A percentile compares a stretch with the other conserved stretches of the same genome.
These are phyloP conservation scores for Aspergillus ibericus DNA, from an alignment of 2,329 filamentous ascomycete species.

Conservation along the genomic window DNA sequence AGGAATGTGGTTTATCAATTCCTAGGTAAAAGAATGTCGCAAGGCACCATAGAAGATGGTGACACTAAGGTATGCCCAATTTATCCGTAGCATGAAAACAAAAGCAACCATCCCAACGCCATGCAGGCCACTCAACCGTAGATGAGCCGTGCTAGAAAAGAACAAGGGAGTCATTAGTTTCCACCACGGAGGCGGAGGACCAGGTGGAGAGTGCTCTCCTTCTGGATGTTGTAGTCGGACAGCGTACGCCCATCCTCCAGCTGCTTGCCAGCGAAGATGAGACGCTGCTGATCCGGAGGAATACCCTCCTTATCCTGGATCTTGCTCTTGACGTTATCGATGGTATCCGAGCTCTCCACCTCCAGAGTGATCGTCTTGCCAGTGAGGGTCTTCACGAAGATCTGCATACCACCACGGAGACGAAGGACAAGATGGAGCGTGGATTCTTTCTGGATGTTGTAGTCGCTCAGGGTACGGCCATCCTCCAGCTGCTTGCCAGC, in stretches of 20 bases:
- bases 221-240: slow-evolving; percentile 58
- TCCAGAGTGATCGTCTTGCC: slow-evolving; percentile 70
- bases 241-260: slow-evolving; percentile 53
- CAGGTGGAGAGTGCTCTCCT: slow-evolving; percentile 65
- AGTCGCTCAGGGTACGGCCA: slow-evolving; percentile 85
- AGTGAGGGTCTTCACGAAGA: slow-evolving; percentile 81
- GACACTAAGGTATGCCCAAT: slow-evolving; percentile 26
- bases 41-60: slow-evolving; percentile 19
- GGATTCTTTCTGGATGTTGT: slow-evolving; percentile 95
- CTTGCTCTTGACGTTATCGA: slow-evolving; percentile 70
- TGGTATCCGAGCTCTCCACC: slow-evolving; percentile 67
- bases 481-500: slow-evolving; percentile 93
- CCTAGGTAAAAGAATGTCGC: slow-evolving; percentile 21
- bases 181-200: slow-evolving; percentile 51
- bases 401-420: slow-evolving; percentile 80
- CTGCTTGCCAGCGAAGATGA: slow-evolving; percentile 72
- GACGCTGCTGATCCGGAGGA: slow-evolving; percentile 68
- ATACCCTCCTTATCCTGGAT: slow-evolving; percentile 83
- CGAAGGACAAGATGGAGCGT: slow-evolving; percentile 79
- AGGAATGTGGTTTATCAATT: background rate
- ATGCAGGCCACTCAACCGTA: slow-evolving; percentile 35
- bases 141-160: slow-evolving; percentile 23
- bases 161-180: slow-evolving; percentile 31
- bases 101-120: slow-evolving; percentile 40
- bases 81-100: slow-evolving; percentile 22